phyloP scores from a whole-genome alignment of 148 eudicot genomes.

The Selenicereus undatus region DNA sequence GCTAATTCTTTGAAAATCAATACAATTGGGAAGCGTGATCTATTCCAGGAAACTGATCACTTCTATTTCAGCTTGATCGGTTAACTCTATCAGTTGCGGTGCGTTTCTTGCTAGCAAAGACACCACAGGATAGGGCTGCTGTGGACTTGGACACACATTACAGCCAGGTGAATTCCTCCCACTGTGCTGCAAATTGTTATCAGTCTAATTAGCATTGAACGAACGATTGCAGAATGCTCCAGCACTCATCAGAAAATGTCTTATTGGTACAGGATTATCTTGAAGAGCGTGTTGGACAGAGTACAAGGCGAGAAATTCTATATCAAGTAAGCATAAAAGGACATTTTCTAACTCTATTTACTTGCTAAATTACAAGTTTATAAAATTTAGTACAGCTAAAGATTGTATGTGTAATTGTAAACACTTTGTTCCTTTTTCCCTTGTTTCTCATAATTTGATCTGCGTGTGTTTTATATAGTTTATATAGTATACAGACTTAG shows the following conservation, averaged over 20 bases:
- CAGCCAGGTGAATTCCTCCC: conserved; percentile 48
- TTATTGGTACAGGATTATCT: conserved; percentile 73
- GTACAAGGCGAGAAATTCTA: conserved; percentile 65
- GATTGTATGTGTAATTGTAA: not conserved
- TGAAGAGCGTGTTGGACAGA: conserved; percentile 62
- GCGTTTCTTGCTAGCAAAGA: conserved; percentile 86
- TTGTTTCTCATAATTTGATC: not conserved
- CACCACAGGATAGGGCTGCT: conserved; percentile 93
- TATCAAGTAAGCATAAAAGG: conserved; percentile 58
- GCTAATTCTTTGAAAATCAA: too few relatives aligned
- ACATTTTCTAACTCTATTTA: not conserved
- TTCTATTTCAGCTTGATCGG: conserved; percentile 58
- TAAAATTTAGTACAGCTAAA: not conserved
- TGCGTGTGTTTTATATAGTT: not conserved
- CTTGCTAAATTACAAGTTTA: not conserved
- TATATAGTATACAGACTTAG: not conserved
- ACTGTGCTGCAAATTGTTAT: conserved; percentile 15
- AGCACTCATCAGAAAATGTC: conserved; percentile 15
- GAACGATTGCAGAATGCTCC: not conserved
- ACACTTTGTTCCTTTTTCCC: not conserved
- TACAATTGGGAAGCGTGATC: not conserved
- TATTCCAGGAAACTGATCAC: not conserved
- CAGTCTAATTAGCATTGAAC: not conserved
- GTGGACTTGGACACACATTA: conserved; percentile 98
- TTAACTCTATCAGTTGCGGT: conserved; percentile 64